A percentile compares a stretch with the other conserved stretches of the same genome.
phyloP scores from a whole-genome alignment of 2,329 filamentous ascomycete genomes.

The Arthrobotrys sinensis region DNA sequence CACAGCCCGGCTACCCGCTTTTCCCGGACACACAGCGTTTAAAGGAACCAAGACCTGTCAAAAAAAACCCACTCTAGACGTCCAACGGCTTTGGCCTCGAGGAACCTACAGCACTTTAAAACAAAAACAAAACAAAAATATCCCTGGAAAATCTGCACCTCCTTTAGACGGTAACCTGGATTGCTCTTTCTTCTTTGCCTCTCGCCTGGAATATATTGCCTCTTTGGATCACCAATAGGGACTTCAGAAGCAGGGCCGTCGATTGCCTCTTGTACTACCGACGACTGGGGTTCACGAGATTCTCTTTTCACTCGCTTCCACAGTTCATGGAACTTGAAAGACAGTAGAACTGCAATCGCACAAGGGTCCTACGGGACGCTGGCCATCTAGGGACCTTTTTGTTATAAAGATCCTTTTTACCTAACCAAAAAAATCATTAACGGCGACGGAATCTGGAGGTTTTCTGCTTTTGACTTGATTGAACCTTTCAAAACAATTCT shows the following conservation, averaged over 20 bases:
- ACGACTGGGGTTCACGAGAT: conserved; percentile 47
- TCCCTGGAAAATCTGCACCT: conserved; percentile 35
- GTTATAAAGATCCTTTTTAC: conserved; percentile 55
- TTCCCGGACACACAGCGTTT: conserved; percentile 39
- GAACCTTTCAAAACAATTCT: conserved; percentile 10
- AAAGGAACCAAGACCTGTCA: conserved; percentile 46
- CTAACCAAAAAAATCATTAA: conserved; percentile 11
- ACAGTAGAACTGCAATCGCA: conserved; percentile 22
- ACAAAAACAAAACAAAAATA: conserved; percentile 17
- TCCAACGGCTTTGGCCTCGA: conserved; percentile 1
- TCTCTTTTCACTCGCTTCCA: conserved; percentile 39
- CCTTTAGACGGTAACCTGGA: conserved; percentile 43
- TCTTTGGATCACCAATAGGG: conserved; percentile 49
- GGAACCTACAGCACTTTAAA: conserved; percentile 12
- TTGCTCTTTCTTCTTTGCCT: conserved; percentile 59
- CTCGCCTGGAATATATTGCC: conserved; percentile 52
- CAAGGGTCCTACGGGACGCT: conserved; percentile 35
- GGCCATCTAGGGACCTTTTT: conserved; percentile 11
- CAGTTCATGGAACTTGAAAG: conserved; percentile 34
- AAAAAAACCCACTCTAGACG: conserved; percentile 30
- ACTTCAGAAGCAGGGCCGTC: conserved; percentile 36
- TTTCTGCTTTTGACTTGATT: conserved; percentile 25
- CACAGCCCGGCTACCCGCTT: conserved; percentile 59
- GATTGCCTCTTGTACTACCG: conserved; percentile 59
- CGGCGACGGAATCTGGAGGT: conserved; percentile 11